Base-by-base conservation (phyloP, 345 rosid genomes). In the Laguncularia racemosa region DNA sequence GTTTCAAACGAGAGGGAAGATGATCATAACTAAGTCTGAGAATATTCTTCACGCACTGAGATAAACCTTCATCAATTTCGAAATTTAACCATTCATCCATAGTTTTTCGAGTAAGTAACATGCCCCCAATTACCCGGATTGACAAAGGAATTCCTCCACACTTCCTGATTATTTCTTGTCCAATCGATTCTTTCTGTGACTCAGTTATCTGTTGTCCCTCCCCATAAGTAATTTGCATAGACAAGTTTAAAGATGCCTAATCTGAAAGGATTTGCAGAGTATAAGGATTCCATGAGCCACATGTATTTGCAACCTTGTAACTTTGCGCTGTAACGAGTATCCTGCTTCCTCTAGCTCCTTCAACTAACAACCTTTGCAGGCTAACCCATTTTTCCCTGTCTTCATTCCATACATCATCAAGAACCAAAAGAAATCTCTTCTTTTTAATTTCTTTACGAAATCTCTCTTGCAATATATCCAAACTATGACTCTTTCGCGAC, bases 341-440 rank as follows among this genome's bases (percentile, higher is more conserved):
- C 51, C 54, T 69, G 48, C 78, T 73, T 20, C 79, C 81, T 28
- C 48, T 40, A 51, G 60, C 60, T 2, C 71, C 72, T 4, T 55
- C 70, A 17, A 40, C 38, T 28, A 80, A 62, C 14, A 78, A 75
- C 9, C 58, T 52, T 43, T 26, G 43, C 12, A 78, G 62, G 10
- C 12, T 19, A 16, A 49, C 70, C 84, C 84, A 81, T 1, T 33
- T 52, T 43, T 55, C 21, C 16, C 17, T 50, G 52, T 51, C 60
- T n/a, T 76, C 76, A 17, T 54, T 62, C 73, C 59, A 45, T 23
- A 23, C 3, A 23, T 23, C 56, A 0, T 60, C 66, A 0, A 67
- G 44, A 8, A 55, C 54, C 1, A 67, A 28, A 2, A 26, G 21
- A 43, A 60, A 66, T 6, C 13, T 44, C 44, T 62, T 54, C 28